Base-by-base conservation (phyloP, 139 green algal genomes). In the Picochlorum costavermella region DNA sequence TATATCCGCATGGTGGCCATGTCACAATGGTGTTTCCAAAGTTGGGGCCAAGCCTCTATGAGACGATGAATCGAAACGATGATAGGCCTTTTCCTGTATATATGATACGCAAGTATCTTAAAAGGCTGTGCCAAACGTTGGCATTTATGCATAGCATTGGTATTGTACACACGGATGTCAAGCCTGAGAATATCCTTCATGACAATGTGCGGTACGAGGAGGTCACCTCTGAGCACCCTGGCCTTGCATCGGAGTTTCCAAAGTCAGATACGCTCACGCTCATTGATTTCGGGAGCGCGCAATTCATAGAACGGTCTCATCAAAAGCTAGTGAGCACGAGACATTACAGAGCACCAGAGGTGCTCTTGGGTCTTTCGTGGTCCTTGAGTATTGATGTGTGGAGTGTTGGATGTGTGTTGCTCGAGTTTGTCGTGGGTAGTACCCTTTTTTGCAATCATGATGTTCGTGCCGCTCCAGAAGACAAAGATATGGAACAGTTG, bases 1-100 rank as follows among this genome's bases (percentile, higher is more conserved):
- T 97, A 68, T 98, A 98, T 81, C 3, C 33, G 0, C 33, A 8
- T 6, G 71, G 89, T 5, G 86, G 88, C 1, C 94, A 99, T 69
- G 85, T 98, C 3, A 98, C 92, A 82, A 97, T 99, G 89, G 94
- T 98, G 53, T 98, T 99, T 78, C 88, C 97, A 73, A 86, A 84
- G 69, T 79, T 98, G 63, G 94, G 94, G 0, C 85, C 84, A 43
- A 92, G 77, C 66, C 72, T 99, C 50, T 99, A 92, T 68, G 94
- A 99, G 72, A 95, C 95, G 63, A 75, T 99, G 69, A 75, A 89
- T 0, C 82, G 81, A 55, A 98, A 97, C 77, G 72, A 75, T 44
- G 98, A 98, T 79, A 65, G 79, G 60, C 85, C 90, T 2, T 96
- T 99, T 63, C 76, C 82, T 1, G 61, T 96, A 48, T 68, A 85